Evolutionary conservation across 2,329 filamentous ascomycete genomes (phyloP).

Genomic region (Diaporthe sp.): DNA sequence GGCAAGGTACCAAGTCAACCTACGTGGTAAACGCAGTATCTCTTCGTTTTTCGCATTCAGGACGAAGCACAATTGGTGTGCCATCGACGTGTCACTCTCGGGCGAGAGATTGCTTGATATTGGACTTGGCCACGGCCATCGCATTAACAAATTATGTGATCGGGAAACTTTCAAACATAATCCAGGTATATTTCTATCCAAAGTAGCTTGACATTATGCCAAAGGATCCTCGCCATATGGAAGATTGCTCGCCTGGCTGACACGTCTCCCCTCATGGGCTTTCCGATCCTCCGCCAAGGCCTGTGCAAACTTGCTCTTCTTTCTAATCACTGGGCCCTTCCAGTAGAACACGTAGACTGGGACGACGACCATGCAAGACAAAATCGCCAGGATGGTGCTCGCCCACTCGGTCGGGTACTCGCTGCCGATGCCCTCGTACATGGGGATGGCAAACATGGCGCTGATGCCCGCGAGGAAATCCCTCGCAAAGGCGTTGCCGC

Average conservation of each 20-base stretch:
- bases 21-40: too few relatives aligned
- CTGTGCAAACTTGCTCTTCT: constrained; percentile 63
- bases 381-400: constrained; percentile 64
- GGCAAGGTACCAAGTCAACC: too few relatives aligned
- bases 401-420: constrained; percentile 64
- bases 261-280: not conserved
- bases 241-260: constrained; percentile 2
- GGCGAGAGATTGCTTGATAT: too few relatives aligned
- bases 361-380: constrained; percentile 64
- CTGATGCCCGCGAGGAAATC: constrained; percentile 75
- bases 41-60: too few relatives aligned
- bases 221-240: constrained; percentile 16
- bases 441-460: constrained; percentile 71
- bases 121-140: not conserved
- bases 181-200: not conserved
- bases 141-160: too few relatives aligned
- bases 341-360: constrained; percentile 69
- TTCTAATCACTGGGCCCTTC: constrained; percentile 66
- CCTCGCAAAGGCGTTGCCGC: constrained; percentile 70
- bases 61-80: too few relatives aligned
- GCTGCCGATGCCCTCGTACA: constrained; percentile 61
- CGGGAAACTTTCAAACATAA: not conserved
- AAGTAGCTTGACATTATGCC: not conserved
- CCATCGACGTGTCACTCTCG: too few relatives aligned
- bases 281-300: constrained; percentile 6